Evolutionary conservation across 257 asterid species (phyloP), one percentile per base, ranked within the genome.

Genomic region (Echium plantagineum): DNA sequence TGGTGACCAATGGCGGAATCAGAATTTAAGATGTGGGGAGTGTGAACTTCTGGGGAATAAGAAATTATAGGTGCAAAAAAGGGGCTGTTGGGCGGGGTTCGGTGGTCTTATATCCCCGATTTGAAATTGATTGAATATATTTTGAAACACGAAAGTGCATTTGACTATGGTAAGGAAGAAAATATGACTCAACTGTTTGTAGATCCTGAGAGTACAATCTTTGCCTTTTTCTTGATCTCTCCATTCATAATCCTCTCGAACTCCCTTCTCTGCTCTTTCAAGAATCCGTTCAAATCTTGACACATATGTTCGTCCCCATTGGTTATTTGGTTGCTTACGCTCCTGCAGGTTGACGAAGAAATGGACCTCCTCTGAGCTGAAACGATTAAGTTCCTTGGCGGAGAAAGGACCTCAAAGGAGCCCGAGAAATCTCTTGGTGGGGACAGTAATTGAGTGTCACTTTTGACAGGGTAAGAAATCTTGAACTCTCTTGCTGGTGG

Each of bases 181-280:
- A 18, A 0, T 15, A 18, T 61, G 62, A 75, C 81, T 73, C 60
- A 75, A 85, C 95, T 83, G 72, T 85, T 85, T 48, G 95, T 70
- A 38, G 82, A 81, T 65, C 94, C 96, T 56, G 95, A 82, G 48
- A 89, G 94, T 59, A 89, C 84, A 73, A 89, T 81, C 68, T 81
- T 85, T 64, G 95, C 95, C 72, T 70, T 89, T 61, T 82, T 80
- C 66, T 83, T 66, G 57, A 72, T 77, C 30, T 75, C 83, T 42
- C 90, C 94, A 24, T 69, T 80, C 78, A 78, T 64, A 66, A 83
- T 83, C 81, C 75, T 74, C 74, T 57, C 78, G 63, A 85, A 66
- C 59, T 81, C 82, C 66, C 60, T 17, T 77, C 86, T 80, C 70
- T 83, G 94, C 60, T 83, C 90, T 72, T 74, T 81, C 81, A 89